A percentile compares a stretch with the other conserved stretches of the same genome.
Conservation (phyloP, 2,329 filamentous ascomycete species). For the Pyrenophora graminea region DNA sequence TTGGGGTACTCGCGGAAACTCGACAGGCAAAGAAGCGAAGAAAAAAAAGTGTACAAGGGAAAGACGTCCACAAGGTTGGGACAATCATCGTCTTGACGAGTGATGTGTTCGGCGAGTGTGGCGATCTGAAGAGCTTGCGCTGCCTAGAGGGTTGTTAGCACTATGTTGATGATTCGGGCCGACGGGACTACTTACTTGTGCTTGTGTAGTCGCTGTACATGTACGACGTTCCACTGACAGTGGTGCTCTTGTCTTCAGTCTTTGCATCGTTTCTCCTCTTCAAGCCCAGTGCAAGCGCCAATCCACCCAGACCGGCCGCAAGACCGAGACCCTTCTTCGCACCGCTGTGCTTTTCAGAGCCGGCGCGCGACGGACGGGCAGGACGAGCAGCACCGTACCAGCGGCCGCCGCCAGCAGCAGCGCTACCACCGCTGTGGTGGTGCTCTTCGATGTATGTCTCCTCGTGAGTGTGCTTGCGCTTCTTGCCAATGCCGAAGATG, state of each 20-base stretch:
- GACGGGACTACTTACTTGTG: constrained; percentile 48
- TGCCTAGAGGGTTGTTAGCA: constrained; percentile 43
- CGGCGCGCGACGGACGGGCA: constrained; percentile 39
- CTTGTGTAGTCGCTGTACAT: constrained; percentile 55
- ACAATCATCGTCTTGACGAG: constrained; percentile 34
- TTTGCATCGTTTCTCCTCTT: constrained; percentile 49
- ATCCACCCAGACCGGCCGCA: constrained; percentile 49
- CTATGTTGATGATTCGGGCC: not conserved
- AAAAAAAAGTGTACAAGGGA: not conserved
- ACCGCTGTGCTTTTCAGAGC: constrained; percentile 41
- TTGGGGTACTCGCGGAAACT: too few relatives aligned
- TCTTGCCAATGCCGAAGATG: constrained; percentile 64
- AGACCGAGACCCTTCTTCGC: constrained; percentile 45
- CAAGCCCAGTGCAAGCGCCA: constrained; percentile 52
- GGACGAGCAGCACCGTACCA: constrained; percentile 52
- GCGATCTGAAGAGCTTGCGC: constrained; percentile 51
- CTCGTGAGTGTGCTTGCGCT: constrained; percentile 53
- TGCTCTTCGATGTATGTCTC: constrained; percentile 68
- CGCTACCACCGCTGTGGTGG: constrained; percentile 64
- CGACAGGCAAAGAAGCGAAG: too few relatives aligned
- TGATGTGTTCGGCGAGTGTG: constrained; percentile 47
- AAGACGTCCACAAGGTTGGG: not conserved
- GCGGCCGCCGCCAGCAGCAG: constrained; percentile 60
- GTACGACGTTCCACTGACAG: constrained; percentile 45
- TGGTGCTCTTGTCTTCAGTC: constrained; percentile 51